Percentiles rank a stretch among this genome's conserved stretches.
Evolutionary conservation across 2,329 filamentous ascomycete genomes (phyloP).

Genomic region (Trichothecium sympodiale): DNA sequence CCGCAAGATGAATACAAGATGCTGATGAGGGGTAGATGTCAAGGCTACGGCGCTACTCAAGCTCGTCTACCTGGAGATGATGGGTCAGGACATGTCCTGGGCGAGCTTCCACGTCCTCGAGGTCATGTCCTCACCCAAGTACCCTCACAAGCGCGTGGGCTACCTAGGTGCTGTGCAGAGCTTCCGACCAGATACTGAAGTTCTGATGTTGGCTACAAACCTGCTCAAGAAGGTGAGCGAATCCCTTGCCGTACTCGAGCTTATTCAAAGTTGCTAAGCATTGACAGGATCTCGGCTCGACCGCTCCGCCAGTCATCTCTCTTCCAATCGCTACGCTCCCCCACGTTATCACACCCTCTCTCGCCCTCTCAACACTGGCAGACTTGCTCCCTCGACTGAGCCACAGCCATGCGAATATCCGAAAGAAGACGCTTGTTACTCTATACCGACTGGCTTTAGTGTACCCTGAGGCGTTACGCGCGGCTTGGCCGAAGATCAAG

Average conservation of each 20-base stretch:
- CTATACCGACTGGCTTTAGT: constrained; percentile 87
- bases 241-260: background rate
- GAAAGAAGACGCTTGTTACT: constrained; percentile 94
- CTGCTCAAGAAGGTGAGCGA: constrained; percentile 71
- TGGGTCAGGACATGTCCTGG: constrained; percentile 99
- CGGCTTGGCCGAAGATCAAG: constrained; percentile 96
- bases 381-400: constrained; percentile 79
- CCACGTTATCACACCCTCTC: constrained; percentile 83
- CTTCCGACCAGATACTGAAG: constrained; percentile 90
- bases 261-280: background rate
- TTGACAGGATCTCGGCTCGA: constrained; percentile 57
- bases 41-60: constrained; percentile 95
- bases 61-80: constrained; percentile 96
- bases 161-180: constrained; percentile 94
- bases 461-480: constrained; percentile 87
- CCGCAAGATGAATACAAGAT: background rate
- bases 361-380: constrained; percentile 79
- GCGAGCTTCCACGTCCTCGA: constrained; percentile 96
- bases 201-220: constrained; percentile 95
- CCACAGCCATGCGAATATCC: constrained; percentile 73
- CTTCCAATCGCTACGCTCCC: constrained; percentile 85
- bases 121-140: constrained; percentile 95
- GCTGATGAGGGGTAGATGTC: constrained; percentile 47
- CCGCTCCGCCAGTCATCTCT: constrained; percentile 65
- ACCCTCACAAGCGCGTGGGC: constrained; percentile 87